These are phyloP conservation scores for Lepidium campestre DNA, from an alignment of 441 rosid species.

Conservation along the genomic window DNA sequence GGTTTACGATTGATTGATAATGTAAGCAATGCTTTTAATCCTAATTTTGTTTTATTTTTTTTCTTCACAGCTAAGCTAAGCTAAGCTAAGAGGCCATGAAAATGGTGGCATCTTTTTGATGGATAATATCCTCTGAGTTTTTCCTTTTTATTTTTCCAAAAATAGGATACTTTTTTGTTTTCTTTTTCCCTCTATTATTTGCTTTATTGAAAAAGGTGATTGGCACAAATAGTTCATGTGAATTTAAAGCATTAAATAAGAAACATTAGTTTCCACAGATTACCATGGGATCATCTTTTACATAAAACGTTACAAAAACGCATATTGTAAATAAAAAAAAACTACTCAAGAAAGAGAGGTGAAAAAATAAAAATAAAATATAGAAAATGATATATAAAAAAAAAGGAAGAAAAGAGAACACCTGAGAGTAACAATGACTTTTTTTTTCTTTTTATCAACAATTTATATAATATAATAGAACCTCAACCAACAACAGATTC, in stretches of 20 bases:
- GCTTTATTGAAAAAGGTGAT: slow-evolving; percentile 15
- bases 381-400: not conserved
- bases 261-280: not conserved
- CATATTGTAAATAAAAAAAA: no score
- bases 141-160: slow-evolving; percentile 7
- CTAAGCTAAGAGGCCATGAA: slow-evolving; percentile 7
- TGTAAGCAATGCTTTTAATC: no score
- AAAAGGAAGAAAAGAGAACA: slow-evolving; percentile 12
- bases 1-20: no score
- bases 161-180: slow-evolving; percentile 1
- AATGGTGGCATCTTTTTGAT: slow-evolving; percentile 31
- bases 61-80: slow-evolving; percentile 44
- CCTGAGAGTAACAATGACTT: slow-evolving; percentile 39
- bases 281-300: not conserved
- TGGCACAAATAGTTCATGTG: slow-evolving; percentile 7
- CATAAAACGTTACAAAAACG: not conserved
- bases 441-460: no score
- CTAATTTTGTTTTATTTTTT: no score
- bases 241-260: not conserved
- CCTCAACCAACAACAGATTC: no score
- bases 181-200: slow-evolving; percentile 1
- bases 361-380: no score
- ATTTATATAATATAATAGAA: no score
- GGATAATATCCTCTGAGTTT: slow-evolving; percentile 16
- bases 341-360: no score